Evolutionary conservation across 257 asterid genomes (phyloP), one percentile per base, ranked within the genome.

Genomic region (Petunia axillaris): DNA sequence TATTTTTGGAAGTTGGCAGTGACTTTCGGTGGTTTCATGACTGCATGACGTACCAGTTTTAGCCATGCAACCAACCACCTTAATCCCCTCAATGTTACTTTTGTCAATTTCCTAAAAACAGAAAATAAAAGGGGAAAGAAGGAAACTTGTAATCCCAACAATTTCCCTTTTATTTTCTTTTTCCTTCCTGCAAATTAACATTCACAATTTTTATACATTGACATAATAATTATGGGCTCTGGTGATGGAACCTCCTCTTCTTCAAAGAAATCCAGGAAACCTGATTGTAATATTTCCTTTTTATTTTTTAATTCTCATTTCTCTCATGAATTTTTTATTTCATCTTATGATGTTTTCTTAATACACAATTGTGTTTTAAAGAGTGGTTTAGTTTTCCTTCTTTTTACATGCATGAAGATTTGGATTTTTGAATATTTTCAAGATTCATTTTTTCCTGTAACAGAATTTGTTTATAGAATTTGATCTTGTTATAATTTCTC

Each of bases 181-280:
- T 63, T 43, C n/a, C 4, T 57, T 63, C 16, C 62, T 52, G 35
- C 11, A 73, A 48, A 25, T 25, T 25, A 50, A 25, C 13, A 5
- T 50, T 36, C 78, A 50, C 78, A 35, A 36, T 50, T 35, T 11
- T 25, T 50, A 35, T 50, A 73, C 46, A 73, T 73, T 50, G 46
- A 73, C 46, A 13, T 73, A 50, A 65, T 43, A 79, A 78, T 75
- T 57, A 85, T 87, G 89, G 83, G 83, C 73, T 77, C 84, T 60
- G 81, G 68, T 52, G 86, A 84, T 65, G 83, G 84, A 41, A 13
- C 80, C 71, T 80, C 89, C 71, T 14, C 82, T 67, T 74, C 82
- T 50, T 68, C 80, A 79, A 86, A 78, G 63, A 79, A 77, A 57
- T 84, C 86, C 71, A 84, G 62, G 83, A 81, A 82, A 85, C 89